phyloP scores from a whole-genome alignment of 495 filamentous ascomycete species.

The Friedmanniomyces simplex region DNA sequence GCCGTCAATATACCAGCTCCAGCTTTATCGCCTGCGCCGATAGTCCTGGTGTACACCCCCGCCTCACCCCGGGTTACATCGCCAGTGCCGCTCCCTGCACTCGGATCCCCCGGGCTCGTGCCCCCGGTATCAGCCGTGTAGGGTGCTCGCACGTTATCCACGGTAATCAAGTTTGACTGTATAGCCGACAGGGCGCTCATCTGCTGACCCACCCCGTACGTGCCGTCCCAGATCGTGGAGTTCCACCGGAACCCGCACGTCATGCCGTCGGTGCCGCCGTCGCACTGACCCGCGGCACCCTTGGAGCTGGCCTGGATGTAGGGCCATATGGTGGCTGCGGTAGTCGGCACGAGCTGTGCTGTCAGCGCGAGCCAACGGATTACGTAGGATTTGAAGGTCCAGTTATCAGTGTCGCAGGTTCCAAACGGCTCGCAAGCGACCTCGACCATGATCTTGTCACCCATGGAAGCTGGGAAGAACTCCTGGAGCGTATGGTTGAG shows the following conservation, averaged over 20 bases:
- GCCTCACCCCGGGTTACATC: neutral
- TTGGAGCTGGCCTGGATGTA: constrained; percentile 51
- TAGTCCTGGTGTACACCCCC: neutral
- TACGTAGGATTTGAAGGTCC: constrained; percentile 66
- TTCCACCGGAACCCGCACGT: constrained; percentile 67
- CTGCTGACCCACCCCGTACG: no score
- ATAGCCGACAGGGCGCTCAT: constrained; percentile 61
- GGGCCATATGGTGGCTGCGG: constrained; percentile 47
- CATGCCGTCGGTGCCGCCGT: constrained; percentile 36
- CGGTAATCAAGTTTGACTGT: constrained; percentile 33
- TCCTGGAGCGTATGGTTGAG: constrained; percentile 20
- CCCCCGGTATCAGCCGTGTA: constrained; percentile 29
- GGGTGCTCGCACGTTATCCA: constrained; percentile 36
- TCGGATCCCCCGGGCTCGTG: constrained; percentile 27
- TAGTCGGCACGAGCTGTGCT: constrained; percentile 63
- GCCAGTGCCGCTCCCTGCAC: constrained; percentile 19
- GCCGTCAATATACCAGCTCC: neutral
- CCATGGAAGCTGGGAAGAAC: constrained; percentile 32
- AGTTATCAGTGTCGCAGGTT: constrained; percentile 10
- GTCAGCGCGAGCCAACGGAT: constrained; percentile 65
- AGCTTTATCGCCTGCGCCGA: neutral
- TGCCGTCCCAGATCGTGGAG: constrained; percentile 32
- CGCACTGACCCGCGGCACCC: constrained; percentile 58
- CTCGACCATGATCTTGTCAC: constrained; percentile 19
- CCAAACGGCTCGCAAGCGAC: constrained; percentile 10